Conservation (phyloP, 345 rosid species). For the Xanthoceras sorbifolium region DNA sequence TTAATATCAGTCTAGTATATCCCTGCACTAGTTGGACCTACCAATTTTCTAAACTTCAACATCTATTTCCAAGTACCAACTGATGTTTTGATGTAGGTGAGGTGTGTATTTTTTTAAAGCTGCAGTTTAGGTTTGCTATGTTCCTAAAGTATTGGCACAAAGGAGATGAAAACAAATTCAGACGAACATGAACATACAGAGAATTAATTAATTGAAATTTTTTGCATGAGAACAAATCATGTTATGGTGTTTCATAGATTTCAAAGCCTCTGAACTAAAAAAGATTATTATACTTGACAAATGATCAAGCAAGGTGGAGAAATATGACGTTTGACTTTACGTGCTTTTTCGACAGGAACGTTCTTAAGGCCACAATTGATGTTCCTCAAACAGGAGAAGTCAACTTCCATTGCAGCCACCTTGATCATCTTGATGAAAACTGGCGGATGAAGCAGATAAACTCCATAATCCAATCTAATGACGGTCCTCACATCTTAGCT, state of each 20-base stretch:
- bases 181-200: neutral
- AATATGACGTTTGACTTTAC: neutral
- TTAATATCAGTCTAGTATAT: neutral
- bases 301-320: neutral
- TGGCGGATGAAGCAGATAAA: constrained; percentile 96
- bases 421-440: constrained; percentile 85
- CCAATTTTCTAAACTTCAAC: neutral
- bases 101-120: constrained; percentile 10
- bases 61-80: neutral
- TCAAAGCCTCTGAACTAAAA: neutral
- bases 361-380: constrained; percentile 78
- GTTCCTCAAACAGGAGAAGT: constrained; percentile 80
- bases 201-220: no score
- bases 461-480: constrained; percentile 62
- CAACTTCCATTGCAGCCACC: constrained; percentile 85
- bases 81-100: constrained; percentile 15
- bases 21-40: neutral
- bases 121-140: constrained; percentile 6
- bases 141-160: constrained; percentile 12
- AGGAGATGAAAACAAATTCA: constrained; percentile 7
- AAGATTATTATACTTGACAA: neutral
- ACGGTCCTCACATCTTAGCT: constrained; percentile 71
- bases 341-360: constrained; percentile 51
- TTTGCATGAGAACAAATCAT: neutral
- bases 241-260: neutral